Conservation (phyloP, 306 rosid species). For the Betula pendula region DNA sequence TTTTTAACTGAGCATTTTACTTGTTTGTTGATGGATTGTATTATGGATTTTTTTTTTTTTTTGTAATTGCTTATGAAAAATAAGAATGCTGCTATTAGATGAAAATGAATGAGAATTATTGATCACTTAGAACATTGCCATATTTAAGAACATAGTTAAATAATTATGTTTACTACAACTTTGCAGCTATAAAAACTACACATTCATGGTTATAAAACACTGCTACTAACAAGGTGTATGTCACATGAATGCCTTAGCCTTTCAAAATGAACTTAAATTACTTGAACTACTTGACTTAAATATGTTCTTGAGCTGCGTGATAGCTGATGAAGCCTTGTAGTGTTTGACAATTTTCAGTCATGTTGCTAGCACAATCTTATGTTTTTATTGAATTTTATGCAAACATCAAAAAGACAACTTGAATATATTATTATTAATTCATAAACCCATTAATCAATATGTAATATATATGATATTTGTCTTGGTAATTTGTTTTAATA, state of each 20-base stretch:
- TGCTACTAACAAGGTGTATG: background rate
- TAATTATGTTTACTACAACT: background rate
- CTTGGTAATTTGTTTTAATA: too few relatives aligned
- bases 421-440: too few relatives aligned
- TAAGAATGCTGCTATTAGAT: background rate
- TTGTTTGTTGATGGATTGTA: background rate
- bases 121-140: background rate
- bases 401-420: too few relatives aligned
- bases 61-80: too few relatives aligned
- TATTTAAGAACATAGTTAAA: background rate
- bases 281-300: background rate
- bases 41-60: too few relatives aligned
- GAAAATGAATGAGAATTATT: background rate
- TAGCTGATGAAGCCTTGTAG: too few relatives aligned
- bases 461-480: too few relatives aligned
- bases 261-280: background rate
- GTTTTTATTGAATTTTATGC: too few relatives aligned
- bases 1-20: background rate
- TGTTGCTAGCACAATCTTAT: too few relatives aligned
- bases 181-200: background rate
- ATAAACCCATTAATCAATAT: too few relatives aligned
- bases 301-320: background rate
- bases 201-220: background rate
- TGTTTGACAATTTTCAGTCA: too few relatives aligned
- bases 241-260: background rate